Percentiles rank a stretch among this genome's conserved stretches.
Evolutionary conservation across 306 rosid species (phyloP).

Genomic region (Lathyrus aphaca): DNA sequence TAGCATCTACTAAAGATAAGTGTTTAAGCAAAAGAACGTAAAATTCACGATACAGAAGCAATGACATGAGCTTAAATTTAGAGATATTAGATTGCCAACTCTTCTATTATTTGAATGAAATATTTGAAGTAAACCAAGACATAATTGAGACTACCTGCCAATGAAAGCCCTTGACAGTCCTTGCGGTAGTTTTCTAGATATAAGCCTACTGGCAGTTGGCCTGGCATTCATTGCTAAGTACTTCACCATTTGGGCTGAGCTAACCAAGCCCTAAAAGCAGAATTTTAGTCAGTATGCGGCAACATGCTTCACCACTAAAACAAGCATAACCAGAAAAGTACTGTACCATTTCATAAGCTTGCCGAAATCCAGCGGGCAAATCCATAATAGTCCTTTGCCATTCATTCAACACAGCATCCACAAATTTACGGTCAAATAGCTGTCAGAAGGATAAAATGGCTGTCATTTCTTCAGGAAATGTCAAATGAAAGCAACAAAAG

Average conservation of each 20-base stretch:
- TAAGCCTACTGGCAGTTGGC: conserved; percentile 82
- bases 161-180: conserved; percentile 86
- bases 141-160: conserved; percentile 77
- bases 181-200: conserved; percentile 77
- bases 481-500: conserved; percentile 35
- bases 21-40: conserved; percentile 4
- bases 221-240: conserved; percentile 85
- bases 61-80: not conserved
- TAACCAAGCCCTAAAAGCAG: conserved; percentile 81
- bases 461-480: conserved; percentile 24
- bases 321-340: conserved; percentile 31
- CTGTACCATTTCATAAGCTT: conserved; percentile 93
- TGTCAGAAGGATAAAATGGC: conserved; percentile 48
- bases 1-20: conserved; percentile 19
- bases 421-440: conserved; percentile 94
- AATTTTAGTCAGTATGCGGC: conserved; percentile 44
- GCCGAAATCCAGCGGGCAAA: conserved; percentile 97
- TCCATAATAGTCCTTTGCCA: conserved; percentile 97
- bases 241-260: conserved; percentile 97
- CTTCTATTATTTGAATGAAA: conserved; percentile 22
- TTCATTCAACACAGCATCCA: conserved; percentile 90
- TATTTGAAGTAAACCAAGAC: conserved; percentile 5
- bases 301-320: conserved; percentile 33
- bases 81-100: conserved; percentile 6
- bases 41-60: conserved; percentile 27